phyloP scores from a whole-genome alignment of 805 yeast species.

The Schizosaccharomyces cryophilus region DNA sequence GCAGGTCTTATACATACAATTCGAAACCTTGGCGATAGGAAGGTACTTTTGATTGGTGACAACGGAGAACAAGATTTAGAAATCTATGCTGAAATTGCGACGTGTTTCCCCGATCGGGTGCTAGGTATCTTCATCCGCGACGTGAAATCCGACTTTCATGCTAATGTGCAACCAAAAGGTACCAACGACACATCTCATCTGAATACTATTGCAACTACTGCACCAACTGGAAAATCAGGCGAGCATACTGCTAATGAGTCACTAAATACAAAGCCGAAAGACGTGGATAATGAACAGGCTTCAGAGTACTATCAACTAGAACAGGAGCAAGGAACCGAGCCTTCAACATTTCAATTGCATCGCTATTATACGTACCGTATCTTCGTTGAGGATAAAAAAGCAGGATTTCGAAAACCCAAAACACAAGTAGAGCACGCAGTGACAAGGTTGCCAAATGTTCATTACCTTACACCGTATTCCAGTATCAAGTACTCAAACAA shows the following conservation, averaged over 20 bases:
- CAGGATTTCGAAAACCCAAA: background rate
- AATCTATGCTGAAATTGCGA: conserved; percentile 55
- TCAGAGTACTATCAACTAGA: background rate
- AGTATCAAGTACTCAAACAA: background rate
- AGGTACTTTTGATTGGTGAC: conserved; percentile 74
- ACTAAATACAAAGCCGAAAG: background rate
- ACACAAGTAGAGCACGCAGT: background rate
- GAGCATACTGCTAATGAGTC: background rate
- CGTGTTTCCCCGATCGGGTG: conserved; percentile 34
- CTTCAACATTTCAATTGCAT: background rate
- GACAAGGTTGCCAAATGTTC: background rate
- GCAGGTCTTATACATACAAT: conserved; percentile 37
- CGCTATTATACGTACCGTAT: background rate
- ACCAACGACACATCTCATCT: background rate
- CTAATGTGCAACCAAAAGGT: background rate
- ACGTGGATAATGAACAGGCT: background rate
- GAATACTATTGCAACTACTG: background rate
- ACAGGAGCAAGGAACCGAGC: background rate
- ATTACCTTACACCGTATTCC: background rate
- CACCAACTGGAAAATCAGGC: background rate
- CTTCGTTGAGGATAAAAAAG: background rate
- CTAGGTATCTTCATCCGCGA: conserved; percentile 60
- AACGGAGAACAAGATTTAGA: conserved; percentile 90
- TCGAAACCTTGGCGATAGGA: conserved; percentile 49
- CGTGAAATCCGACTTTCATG: conserved; percentile 18